A percentile compares a stretch with the other conserved stretches of the same genome.
Conservation (phyloP, 202 grass and related monocot species). For the Panicum hallii region DNA sequence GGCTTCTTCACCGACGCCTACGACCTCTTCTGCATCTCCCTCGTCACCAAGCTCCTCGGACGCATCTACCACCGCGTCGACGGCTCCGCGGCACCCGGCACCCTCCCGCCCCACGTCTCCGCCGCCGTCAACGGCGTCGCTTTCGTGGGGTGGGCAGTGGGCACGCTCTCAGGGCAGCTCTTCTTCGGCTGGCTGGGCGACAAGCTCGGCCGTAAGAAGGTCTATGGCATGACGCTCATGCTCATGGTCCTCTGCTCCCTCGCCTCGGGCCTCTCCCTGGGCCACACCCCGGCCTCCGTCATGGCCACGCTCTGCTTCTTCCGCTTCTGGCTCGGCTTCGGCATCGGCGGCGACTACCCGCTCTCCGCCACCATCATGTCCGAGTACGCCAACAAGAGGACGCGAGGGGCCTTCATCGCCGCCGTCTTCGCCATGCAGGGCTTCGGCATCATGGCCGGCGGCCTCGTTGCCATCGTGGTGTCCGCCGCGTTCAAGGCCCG, state of each 20-base stretch:
- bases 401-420: constrained; percentile 78
- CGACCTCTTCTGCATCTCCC: constrained; percentile 79
- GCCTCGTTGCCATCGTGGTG: constrained; percentile 16
- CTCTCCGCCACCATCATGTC: constrained; percentile 70
- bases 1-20: constrained; percentile 95
- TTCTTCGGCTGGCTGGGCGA: constrained; percentile 83
- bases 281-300: constrained; percentile 21
- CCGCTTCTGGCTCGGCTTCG: constrained; percentile 74
- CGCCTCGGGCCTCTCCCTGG: constrained; percentile 64
- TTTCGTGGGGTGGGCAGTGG: constrained; percentile 44
- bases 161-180: constrained; percentile 60
- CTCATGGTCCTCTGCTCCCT: constrained; percentile 69
- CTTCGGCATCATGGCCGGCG: constrained; percentile 57
- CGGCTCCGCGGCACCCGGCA: background rate
- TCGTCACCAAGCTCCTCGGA: constrained; percentile 29
- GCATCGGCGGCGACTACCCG: constrained; percentile 81
- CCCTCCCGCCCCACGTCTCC: constrained; percentile 53
- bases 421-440: constrained; percentile 95
- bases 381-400: constrained; percentile 69
- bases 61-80: constrained; percentile 23
- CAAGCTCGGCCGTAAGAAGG: constrained; percentile 62
- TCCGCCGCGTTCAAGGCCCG: constrained; percentile 29
- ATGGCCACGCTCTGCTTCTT: constrained; percentile 67
- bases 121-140: constrained; percentile 66
- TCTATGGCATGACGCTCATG: constrained; percentile 71